Evolutionary conservation across 1,284 basidiomycete genomes (phyloP).

Genomic region (Schizophyllum amplum): DNA sequence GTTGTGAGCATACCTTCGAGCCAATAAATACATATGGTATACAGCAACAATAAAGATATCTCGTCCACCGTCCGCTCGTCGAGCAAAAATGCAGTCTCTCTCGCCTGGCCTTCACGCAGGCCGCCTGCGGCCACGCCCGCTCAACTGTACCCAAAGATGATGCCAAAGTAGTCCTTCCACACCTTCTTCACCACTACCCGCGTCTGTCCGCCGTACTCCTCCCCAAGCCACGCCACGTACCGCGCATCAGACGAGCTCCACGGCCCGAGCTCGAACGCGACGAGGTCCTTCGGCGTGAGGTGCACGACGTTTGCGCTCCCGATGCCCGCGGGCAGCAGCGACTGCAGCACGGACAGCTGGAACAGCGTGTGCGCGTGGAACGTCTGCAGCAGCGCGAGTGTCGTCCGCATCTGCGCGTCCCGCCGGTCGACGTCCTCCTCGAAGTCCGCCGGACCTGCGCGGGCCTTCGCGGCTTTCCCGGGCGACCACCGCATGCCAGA

Average conservation of each 20-base stretch:
- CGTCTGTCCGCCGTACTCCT: conserved; percentile 48
- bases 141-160: conserved; percentile 39
- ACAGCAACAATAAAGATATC: too few species aligned
- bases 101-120: too few species aligned
- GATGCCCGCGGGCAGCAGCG: conserved; percentile 30
- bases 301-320: conserved; percentile 16
- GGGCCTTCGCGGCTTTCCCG: conserved; percentile 17
- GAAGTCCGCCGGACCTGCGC: conserved; percentile 11
- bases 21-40: too few species aligned
- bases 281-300: conserved; percentile 50
- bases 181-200: conserved; percentile 31
- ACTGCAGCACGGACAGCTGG: conserved; percentile 52
- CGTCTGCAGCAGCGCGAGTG: conserved; percentile 60
- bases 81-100: too few species aligned
- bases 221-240: conserved; percentile 68
- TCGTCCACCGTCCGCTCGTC: too few species aligned
- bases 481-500: conserved; percentile 20
- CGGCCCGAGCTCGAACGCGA: conserved; percentile 63
- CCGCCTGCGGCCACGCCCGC: too few species aligned
- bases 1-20: too few species aligned
- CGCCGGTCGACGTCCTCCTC: conserved; percentile 20
- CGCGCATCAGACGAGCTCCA: conserved; percentile 57
- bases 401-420: conserved; percentile 46
- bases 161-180: conserved; percentile 37
- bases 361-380: conserved; percentile 65